Evolutionary conservation across 805 yeast species (phyloP).

Genomic region (Ogataea thermomethanolica): DNA sequence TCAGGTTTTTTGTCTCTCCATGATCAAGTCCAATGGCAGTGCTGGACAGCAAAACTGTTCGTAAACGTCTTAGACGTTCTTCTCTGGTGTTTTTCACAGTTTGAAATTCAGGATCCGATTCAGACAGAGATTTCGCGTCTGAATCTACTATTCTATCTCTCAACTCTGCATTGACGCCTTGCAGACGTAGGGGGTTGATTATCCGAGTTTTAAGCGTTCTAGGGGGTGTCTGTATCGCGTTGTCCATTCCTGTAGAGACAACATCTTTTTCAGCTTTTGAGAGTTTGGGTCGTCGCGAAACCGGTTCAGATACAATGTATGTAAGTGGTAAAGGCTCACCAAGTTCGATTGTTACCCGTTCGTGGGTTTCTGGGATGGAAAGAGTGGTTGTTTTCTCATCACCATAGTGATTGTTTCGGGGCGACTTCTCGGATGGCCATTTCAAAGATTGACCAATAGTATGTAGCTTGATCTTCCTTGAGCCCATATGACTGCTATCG

Average conservation of each 20-base stretch:
- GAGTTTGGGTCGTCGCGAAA: neutral
- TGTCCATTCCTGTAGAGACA: neutral
- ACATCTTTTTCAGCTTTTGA: neutral
- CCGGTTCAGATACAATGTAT: conserved; percentile 7
- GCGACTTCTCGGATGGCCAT: too few relatives aligned
- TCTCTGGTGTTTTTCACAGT: neutral
- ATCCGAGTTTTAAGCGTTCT: conserved; percentile 4
- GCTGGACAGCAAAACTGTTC: neutral
- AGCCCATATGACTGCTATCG: neutral
- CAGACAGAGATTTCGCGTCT: too few relatives aligned
- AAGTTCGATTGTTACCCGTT: conserved; percentile 13
- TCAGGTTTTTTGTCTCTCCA: too few relatives aligned
- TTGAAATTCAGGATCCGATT: too few relatives aligned
- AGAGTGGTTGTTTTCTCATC: conserved; percentile 10
- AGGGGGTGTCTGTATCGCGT: neutral
- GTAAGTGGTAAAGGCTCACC: conserved; percentile 29
- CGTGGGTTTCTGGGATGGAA: neutral
- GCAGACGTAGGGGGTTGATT: neutral
- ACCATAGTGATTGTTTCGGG: neutral
- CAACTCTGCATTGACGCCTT: neutral
- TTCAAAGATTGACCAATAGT: neutral
- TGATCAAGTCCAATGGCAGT: neutral
- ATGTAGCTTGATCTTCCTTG: conserved; percentile 3
- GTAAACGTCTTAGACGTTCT: neutral
- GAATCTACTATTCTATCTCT: neutral